Base-by-base conservation (phyloP, 768 basidiomycete species). In the Phlebiopsis gigantea region DNA sequence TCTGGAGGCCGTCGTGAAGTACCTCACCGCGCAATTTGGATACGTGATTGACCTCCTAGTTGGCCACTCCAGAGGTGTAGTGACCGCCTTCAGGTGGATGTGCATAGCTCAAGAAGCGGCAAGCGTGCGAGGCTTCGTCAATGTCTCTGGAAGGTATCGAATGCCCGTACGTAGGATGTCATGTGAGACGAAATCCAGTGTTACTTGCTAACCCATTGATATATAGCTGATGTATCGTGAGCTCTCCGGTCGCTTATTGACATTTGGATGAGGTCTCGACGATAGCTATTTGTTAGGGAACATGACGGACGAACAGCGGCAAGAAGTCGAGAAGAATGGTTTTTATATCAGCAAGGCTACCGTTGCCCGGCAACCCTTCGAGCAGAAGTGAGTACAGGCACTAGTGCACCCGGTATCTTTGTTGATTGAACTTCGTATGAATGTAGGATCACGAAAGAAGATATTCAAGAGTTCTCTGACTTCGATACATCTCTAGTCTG, bases 61-160 rank as follows among this genome's bases (percentile, higher is more conserved):
- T 5, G 89, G 84, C 1, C 91, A 93, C 69, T 93, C 90, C 15
- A 82, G 88, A 31, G 90, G 87, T 6, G 81, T 85, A 22, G 68
- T 91, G n/a, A 80, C 79, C 19, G 80, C 76, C 0, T 79, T 87
- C 65, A 73, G 77, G 56, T 93, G 90, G 89, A 63, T 90, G 24
- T 83, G 84, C 64, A 82, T 78, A 15, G 74, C 82, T 1, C 75
- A 79, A 46, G 82, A 83, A 60, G 87, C 83, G 24, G 74, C 70
- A 57, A 70, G 66, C 43, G 81, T 86, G 42, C 70, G 78, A 8
- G 81, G 79, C 5, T 85, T 84, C 54, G 83, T 92, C 42, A 92
- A 92, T 63, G 83, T 79, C 24, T 83, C 88, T 17, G 89, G 84
- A 5, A 79, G 91, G 51, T 91, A 90, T 67, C 78, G 88, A 57